Conservation (phyloP, 1,139 yeast species). For the Sugiyamaella castrensis region DNA sequence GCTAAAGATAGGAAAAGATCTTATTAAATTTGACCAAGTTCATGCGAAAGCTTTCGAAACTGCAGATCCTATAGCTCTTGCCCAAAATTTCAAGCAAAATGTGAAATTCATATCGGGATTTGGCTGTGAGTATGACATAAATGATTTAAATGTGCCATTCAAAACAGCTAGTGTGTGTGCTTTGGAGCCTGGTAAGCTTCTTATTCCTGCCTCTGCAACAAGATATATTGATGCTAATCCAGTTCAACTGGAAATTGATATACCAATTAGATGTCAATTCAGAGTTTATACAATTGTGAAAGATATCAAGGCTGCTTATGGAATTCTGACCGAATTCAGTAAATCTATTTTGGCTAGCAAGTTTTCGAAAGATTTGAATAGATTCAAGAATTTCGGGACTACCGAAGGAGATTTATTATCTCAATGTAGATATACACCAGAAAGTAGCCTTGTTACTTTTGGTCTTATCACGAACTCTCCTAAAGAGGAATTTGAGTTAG, state of each 20-base stretch:
- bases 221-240: background rate
- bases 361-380: background rate
- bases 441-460: background rate
- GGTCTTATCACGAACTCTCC: background rate
- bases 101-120: background rate
- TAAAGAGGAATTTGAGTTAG: background rate
- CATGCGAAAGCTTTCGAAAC: background rate
- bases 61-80: background rate
- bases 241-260: background rate
- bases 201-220: background rate
- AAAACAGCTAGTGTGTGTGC: background rate
- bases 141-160: background rate
- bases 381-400: too few species aligned
- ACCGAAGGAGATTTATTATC: background rate
- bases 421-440: background rate
- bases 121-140: background rate
- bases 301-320: too few species aligned
- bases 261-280: background rate
- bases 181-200: background rate
- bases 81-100: background rate
- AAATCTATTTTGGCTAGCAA: background rate
- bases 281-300: background rate
- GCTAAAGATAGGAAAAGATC: background rate
- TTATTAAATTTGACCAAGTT: background rate
- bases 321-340: background rate